phyloP scores from a whole-genome alignment of 2,329 filamentous ascomycete genomes.

The Trichophyton verrucosum region DNA sequence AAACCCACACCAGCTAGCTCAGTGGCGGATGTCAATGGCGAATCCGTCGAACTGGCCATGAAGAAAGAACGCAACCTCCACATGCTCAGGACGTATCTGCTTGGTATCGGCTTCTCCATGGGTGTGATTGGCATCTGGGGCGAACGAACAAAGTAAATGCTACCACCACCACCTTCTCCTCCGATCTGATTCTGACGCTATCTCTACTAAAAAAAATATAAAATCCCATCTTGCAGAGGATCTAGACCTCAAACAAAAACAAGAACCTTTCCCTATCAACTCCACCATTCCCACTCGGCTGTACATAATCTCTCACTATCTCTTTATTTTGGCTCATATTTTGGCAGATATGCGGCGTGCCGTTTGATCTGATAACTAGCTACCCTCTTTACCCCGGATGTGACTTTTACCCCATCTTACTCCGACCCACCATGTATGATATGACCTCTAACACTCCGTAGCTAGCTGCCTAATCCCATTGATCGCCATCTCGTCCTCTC shows the following conservation, averaged over 20 bases:
- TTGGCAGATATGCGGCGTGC: background rate
- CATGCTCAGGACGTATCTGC: constrained; percentile 26
- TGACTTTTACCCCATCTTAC: background rate
- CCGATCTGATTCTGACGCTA: background rate
- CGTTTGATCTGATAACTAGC: background rate
- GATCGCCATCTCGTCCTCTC: background rate
- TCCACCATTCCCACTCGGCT: background rate
- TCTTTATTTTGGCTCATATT: background rate
- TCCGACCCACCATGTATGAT: background rate
- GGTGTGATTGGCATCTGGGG: constrained; percentile 39
- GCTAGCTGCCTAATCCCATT: background rate
- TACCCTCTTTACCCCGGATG: background rate
- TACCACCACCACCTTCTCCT: background rate
- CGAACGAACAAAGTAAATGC: constrained; percentile 19
- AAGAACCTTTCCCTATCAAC: background rate
- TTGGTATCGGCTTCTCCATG: constrained; percentile 34
- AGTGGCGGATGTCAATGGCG: constrained; percentile 34
- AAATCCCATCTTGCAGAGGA: background rate
- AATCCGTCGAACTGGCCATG: constrained; percentile 35
- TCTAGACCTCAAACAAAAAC: background rate
- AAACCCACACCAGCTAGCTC: background rate
- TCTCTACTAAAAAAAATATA: background rate
- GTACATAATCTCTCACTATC: background rate
- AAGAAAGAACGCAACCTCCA: constrained; percentile 30
- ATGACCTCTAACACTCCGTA: background rate